Conservation (phyloP, 306 rosid genomes). For the Vigna radiata region DNA sequence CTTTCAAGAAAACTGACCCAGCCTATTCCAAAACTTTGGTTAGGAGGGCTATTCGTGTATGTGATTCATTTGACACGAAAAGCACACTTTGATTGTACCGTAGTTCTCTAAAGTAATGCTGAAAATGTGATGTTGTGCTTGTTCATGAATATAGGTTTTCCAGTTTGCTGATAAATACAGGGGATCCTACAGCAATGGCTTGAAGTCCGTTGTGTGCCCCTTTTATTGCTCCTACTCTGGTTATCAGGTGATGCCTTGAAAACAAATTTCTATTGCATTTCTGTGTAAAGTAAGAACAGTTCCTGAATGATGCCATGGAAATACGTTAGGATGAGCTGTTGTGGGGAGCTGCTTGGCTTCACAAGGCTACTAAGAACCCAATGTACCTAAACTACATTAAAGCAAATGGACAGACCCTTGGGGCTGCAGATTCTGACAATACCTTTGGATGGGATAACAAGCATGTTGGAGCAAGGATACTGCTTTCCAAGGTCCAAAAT, state of each 20-base stretch:
- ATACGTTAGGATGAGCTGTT: constrained; percentile 76
- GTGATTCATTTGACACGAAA: not conserved
- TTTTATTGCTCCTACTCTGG: constrained; percentile 91
- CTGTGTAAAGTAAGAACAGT: not conserved
- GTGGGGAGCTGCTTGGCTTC: constrained; percentile 99
- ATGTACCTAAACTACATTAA: constrained; percentile 77
- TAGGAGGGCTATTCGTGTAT: constrained; percentile 78
- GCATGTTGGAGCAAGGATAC: constrained; percentile 93
- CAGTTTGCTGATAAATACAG: constrained; percentile 84
- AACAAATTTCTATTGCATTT: not conserved
- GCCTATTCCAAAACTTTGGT: constrained; percentile 65
- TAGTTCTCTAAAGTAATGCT: not conserved
- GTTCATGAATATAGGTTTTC: constrained; percentile 67
- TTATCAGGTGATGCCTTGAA: constrained; percentile 58
- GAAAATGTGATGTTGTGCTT: not conserved
- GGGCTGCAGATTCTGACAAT: constrained; percentile 80
- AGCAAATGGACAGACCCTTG: constrained; percentile 80
- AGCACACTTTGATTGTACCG: not conserved
- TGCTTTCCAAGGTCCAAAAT: constrained; percentile 78
- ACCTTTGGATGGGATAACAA: constrained; percentile 98
- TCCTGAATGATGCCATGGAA: not conserved
- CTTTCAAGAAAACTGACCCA: constrained; percentile 78
- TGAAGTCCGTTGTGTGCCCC: constrained; percentile 81
- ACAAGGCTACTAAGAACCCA: constrained; percentile 87
- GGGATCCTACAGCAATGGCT: constrained; percentile 75